Base-by-base conservation (phyloP, 2,329 filamentous ascomycete genomes). In the Fusarium decemcellulare region DNA sequence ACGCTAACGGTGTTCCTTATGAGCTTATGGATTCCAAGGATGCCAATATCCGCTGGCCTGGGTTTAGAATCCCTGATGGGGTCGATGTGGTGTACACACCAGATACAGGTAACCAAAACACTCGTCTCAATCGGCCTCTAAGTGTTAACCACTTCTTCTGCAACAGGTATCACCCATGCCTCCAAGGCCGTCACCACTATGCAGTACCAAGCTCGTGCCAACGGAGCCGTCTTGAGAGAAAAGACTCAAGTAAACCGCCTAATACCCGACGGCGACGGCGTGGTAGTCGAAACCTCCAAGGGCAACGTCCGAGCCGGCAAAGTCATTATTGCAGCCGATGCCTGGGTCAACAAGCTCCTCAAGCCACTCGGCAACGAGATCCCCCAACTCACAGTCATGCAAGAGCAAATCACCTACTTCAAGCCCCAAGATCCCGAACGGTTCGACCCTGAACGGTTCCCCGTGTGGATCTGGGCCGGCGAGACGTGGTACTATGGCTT, bases 81-180 rank as follows among this genome's bases (percentile, higher is more conserved):
- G 71, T 73, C 1, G 58, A 67, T 16, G 59, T 55, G 0, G 71
- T 75, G 1, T 75, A 74, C 23, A 75, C 73, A 1, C 65, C 72
- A 0, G 73, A 75, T 18, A 63, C 73, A 2, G 73, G 73, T 2
- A 5, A 23, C 23, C 23, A 23, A 23, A 23, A 23, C 5, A 23
- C 23, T 23, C 5, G 23, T 23, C 23, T 23, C 5, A 23, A 23
- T 23, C 3, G 23, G 5, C 23, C 23, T 23, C 23, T 23, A 23
- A 23, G 23, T 23, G 5, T 23, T 23, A 23, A 23, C 23, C 23
- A 23, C 23, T 23, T 23, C 23, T 23, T 23, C 23, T 23, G 3
- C 23, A 23, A 23, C 23, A 23, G 23, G 23, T 23, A 23, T 23
- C 23, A 23, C 23, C 3, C 23, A 23, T 12, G 73, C 67, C 0